Evolutionary conservation across 768 basidiomycete genomes (phyloP).

Genomic region (Leccinum fibrillosum): DNA sequence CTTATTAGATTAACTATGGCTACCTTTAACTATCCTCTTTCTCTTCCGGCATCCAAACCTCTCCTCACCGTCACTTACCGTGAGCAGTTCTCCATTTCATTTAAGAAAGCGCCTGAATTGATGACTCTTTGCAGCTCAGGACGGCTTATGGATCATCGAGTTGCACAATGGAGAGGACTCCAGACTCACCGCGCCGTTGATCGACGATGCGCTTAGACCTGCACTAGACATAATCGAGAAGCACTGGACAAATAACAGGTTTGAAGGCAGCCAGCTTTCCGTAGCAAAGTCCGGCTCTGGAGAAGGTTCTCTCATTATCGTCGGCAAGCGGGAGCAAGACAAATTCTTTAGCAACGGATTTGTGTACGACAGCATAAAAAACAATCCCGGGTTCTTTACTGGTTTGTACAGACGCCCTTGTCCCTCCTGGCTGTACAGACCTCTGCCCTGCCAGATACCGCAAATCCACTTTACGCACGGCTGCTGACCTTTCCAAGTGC

Average conservation of each 20-base stretch:
- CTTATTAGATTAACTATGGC: conserved; percentile 5
- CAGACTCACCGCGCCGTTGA: conserved; percentile 56
- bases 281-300: conserved; percentile 34
- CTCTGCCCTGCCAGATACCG: conserved; percentile 48
- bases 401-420: conserved; percentile 36
- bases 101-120: not conserved
- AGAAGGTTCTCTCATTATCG: conserved; percentile 71
- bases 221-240: conserved; percentile 71
- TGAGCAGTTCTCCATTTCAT: conserved; percentile 28
- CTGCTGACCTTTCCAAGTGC: conserved; percentile 75
- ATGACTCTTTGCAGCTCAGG: conserved; percentile 32
- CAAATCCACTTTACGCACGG: conserved; percentile 68
- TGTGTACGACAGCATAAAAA: conserved; percentile 50
- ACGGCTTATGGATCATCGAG: conserved; percentile 72
- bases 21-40: conserved; percentile 33
- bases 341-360: conserved; percentile 91
- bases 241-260: conserved; percentile 62
- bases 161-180: conserved; percentile 77
- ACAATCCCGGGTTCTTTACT: conserved; percentile 63
- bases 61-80: conserved; percentile 69
- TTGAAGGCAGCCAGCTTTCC: conserved; percentile 41
- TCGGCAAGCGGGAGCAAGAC: conserved; percentile 70
- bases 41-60: conserved; percentile 47
- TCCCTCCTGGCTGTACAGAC: not conserved
- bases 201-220: conserved; percentile 60